These are phyloP conservation scores for Nannochloropsis granulata DNA, from an alignment of 108 stramenopile species.

Conservation along the genomic window DNA sequence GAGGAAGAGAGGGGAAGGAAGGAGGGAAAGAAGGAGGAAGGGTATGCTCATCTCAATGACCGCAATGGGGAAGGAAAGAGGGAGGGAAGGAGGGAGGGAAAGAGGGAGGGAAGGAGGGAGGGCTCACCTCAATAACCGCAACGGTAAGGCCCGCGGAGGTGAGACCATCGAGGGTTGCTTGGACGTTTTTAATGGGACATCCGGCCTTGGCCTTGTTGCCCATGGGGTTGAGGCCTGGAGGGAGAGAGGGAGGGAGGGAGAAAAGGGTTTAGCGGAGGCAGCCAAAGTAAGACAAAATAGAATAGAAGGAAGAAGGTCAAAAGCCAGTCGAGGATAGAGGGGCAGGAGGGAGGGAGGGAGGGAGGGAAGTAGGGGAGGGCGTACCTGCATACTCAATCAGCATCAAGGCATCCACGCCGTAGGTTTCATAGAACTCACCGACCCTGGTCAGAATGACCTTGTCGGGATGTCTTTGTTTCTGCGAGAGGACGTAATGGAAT, in stretches of 20 bases:
- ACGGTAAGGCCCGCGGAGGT: conserved; percentile 65
- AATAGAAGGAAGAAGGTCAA: not conserved
- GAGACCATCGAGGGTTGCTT: conserved; percentile 66
- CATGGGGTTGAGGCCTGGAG: conserved; percentile 73
- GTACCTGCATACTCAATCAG: conserved; percentile 67
- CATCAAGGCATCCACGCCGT: conserved; percentile 80
- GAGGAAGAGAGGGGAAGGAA: not conserved
- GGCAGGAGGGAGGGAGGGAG: not conserved
- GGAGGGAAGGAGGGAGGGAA: not conserved
- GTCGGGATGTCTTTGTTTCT: conserved; percentile 34
- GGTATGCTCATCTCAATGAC: too few relatives aligned
- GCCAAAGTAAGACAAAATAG: not conserved
- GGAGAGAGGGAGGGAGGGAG: not conserved
- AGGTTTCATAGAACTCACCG: conserved; percentile 94
- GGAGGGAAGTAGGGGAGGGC: not conserved
- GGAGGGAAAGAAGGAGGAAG: not conserved
- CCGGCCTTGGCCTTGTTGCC: conserved; percentile 73
- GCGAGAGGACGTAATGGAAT: conserved; percentile 19
- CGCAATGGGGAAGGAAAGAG: not conserved
- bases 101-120: not conserved
- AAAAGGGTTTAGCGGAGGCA: not conserved
- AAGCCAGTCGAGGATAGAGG: not conserved
- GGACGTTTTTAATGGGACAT: conserved; percentile 72
- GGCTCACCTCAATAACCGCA: conserved; percentile 68
- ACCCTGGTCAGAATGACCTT: conserved; percentile 53